Conservation (phyloP, 78 protist species). For the Dictyostelium brefeldianum region DNA sequence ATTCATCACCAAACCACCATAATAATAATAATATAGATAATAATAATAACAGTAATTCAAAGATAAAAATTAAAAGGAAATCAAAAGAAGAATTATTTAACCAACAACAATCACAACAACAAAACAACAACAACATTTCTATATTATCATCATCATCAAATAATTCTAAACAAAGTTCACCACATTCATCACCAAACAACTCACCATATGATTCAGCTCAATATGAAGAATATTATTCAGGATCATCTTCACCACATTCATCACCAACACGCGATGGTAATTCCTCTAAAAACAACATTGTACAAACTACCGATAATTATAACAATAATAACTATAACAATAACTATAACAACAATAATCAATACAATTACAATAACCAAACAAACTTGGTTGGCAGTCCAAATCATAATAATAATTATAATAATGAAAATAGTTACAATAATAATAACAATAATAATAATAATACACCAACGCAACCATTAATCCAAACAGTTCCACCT, state of each 20-base stretch:
- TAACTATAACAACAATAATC: not conserved
- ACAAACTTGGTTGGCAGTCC: not conserved
- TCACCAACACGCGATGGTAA: not conserved
- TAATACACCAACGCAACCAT: not conserved
- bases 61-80: not conserved
- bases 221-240: not conserved
- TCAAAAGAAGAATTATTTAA: not conserved
- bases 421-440: not conserved
- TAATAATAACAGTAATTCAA: not conserved
- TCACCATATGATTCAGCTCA: not conserved
- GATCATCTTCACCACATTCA: not conserved
- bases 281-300: not conserved
- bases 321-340: not conserved
- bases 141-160: not conserved
- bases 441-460: not conserved
- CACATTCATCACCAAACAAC: conserved; percentile 24
- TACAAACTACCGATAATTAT: not conserved
- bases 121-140: not conserved
- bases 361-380: not conserved
- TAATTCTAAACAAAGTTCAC: conserved; percentile 2
- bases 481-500: not conserved
- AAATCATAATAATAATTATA: not conserved
- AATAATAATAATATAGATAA: too few species aligned
- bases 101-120: not conserved
- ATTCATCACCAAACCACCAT: not conserved